Percentiles rank a stretch among this genome's conserved stretches.
Evolutionary conservation across 2,329 filamentous ascomycete genomes (phyloP).

Genomic region (Sporothrix phasma): DNA sequence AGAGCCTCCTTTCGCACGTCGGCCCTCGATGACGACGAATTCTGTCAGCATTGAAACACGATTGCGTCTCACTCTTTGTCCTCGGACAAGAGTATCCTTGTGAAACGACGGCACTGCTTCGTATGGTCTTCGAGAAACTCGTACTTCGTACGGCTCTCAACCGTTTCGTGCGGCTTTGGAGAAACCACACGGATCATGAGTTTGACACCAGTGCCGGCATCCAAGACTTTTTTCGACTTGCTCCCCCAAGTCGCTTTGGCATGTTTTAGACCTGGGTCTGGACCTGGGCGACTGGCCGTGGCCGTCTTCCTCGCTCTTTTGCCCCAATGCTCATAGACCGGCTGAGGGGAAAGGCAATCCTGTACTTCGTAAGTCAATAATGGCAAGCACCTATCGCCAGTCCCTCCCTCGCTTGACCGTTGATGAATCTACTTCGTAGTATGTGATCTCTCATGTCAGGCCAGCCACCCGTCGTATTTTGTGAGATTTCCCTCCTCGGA

Average conservation of each 20-base stretch:
- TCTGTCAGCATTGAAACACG: neutral
- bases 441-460: no score
- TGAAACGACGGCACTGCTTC: neutral
- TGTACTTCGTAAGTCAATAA: neutral
- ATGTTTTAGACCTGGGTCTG: neutral
- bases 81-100: neutral
- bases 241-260: neutral
- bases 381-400: neutral
- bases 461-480: no score
- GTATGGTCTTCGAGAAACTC: no score
- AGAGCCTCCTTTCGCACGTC: neutral
- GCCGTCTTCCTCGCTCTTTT: neutral
- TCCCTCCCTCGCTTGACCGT: neutral
- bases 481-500: neutral
- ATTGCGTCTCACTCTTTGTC: neutral
- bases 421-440: no score
- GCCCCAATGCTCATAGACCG: neutral
- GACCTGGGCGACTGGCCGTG: neutral
- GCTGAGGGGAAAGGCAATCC: neutral
- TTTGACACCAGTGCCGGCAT: neutral
- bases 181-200: neutral
- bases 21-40: neutral
- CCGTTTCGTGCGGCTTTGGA: no score
- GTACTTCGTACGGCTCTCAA: no score
- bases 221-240: neutral